phyloP scores from a whole-genome alignment of 371 early-diverging fungal species.

The Rhizopus sp. region DNA sequence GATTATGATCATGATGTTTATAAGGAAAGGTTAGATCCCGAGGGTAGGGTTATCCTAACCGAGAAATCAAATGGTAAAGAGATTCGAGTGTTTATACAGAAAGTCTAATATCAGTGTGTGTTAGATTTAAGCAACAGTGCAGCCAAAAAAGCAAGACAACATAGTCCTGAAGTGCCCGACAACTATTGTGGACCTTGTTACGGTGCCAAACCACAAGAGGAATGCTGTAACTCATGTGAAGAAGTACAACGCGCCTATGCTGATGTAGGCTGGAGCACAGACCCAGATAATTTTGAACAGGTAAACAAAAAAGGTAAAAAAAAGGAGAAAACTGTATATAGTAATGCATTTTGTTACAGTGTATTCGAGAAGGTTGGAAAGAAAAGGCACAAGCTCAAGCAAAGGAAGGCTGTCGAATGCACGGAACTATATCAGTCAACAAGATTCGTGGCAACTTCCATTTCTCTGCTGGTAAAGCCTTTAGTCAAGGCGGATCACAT shows the following conservation, averaged over 20 bases:
- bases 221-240: conserved; percentile 95
- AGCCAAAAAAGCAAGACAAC: conserved; percentile 14
- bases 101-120: neutral
- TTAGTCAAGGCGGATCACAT: conserved; percentile 73
- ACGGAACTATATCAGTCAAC: conserved; percentile 82
- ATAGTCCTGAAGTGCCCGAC: conserved; percentile 13
- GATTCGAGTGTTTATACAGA: neutral
- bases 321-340: neutral
- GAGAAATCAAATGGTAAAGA: conserved; percentile 53
- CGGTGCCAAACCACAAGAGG: conserved; percentile 64
- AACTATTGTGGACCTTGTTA: conserved; percentile 91
- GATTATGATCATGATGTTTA: conserved; percentile 78
- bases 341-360: conserved; percentile 39
- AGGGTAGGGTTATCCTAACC: conserved; percentile 65
- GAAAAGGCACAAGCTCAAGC: conserved; percentile 73
- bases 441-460: conserved; percentile 92
- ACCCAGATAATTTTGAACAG: conserved; percentile 80
- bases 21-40: conserved; percentile 75
- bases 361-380: conserved; percentile 82
- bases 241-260: conserved; percentile 84
- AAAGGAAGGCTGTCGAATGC: conserved; percentile 89
- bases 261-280: conserved; percentile 77
- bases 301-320: conserved; percentile 3
- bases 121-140: conserved; percentile 26
- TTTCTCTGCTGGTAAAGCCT: conserved; percentile 88